Percentiles rank a stretch among this genome's conserved stretches.
These are phyloP conservation scores for Flueggea neowawraea DNA, from an alignment of 441 rosid species.

Conservation along the genomic window DNA sequence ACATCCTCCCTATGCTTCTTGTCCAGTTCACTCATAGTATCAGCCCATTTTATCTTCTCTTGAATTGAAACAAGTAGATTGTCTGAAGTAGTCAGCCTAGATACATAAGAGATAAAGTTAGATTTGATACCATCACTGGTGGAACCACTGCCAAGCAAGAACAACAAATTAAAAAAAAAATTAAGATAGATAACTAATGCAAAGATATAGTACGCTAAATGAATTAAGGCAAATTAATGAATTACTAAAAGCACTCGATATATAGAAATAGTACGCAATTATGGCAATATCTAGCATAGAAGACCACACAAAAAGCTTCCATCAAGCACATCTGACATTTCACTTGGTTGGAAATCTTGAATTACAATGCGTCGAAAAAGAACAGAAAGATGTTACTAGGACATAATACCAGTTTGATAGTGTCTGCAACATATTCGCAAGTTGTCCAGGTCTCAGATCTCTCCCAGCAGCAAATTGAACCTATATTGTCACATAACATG, in stretches of 20 bases:
- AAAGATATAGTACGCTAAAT: too few species aligned
- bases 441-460: slow-evolving; percentile 93
- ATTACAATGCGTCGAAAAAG: neutral
- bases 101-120: slow-evolving; percentile 17
- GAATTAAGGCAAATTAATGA: too few species aligned
- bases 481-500: slow-evolving; percentile 1
- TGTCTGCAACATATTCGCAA: slow-evolving; percentile 86
- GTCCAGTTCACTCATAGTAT: slow-evolving; percentile 82
- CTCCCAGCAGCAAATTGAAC: slow-evolving; percentile 85
- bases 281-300: too few species aligned
- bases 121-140: slow-evolving; percentile 6
- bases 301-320: too few species aligned
- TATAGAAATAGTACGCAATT: too few species aligned
- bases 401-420: slow-evolving; percentile 76
- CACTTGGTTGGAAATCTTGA: neutral
- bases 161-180: neutral
- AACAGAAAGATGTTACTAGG: neutral
- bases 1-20: slow-evolving; percentile 80
- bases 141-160: neutral
- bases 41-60: slow-evolving; percentile 99
- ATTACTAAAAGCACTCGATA: too few species aligned
- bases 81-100: slow-evolving; percentile 87
- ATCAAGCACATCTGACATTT: neutral
- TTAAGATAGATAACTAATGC: too few species aligned
- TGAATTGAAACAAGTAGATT: slow-evolving; percentile 79